Percentiles rank a stretch among this genome's conserved stretches.
Evolutionary conservation across 345 rosid species (phyloP).

Genomic region (Murraya koenigii): DNA sequence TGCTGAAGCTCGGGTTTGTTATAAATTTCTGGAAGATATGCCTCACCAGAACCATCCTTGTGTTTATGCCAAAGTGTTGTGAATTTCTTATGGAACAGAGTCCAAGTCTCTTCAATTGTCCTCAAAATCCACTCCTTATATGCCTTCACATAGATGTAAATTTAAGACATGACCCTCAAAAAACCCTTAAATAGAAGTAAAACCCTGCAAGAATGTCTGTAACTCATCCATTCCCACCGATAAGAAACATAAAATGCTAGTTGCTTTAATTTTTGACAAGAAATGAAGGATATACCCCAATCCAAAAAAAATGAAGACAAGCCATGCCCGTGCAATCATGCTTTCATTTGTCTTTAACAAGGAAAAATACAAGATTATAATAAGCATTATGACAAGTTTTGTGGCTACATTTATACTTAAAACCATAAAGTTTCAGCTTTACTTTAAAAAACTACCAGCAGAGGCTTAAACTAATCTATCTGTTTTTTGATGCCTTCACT

Average conservation of each 20-base stretch:
- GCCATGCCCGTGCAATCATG: neutral
- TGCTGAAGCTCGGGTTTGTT: conserved; percentile 55
- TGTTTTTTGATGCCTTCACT: neutral
- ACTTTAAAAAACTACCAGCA: neutral
- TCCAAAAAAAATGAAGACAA: neutral
- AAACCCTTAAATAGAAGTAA: neutral
- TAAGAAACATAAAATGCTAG: neutral
- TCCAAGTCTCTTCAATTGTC: conserved; percentile 77
- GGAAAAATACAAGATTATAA: neutral
- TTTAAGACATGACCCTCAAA: neutral
- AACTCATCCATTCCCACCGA: neutral
- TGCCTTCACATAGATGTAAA: conserved; percentile 34
- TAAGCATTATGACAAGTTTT: neutral
- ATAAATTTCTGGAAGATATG: conserved; percentile 79
- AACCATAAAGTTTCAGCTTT: neutral
- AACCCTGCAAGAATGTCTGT: neutral
- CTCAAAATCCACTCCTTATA: conserved; percentile 78
- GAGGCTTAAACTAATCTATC: neutral
- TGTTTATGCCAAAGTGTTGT: conserved; percentile 66
- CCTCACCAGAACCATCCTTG: conserved; percentile 85
- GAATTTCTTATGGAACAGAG: conserved; percentile 61
- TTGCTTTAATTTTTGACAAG: neutral
- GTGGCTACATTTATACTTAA: neutral
- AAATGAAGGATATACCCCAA: neutral
- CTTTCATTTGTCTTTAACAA: neutral